phyloP scores from a whole-genome alignment of 2,329 filamentous ascomycete species.

The Pseudohalonectria lignicola region DNA sequence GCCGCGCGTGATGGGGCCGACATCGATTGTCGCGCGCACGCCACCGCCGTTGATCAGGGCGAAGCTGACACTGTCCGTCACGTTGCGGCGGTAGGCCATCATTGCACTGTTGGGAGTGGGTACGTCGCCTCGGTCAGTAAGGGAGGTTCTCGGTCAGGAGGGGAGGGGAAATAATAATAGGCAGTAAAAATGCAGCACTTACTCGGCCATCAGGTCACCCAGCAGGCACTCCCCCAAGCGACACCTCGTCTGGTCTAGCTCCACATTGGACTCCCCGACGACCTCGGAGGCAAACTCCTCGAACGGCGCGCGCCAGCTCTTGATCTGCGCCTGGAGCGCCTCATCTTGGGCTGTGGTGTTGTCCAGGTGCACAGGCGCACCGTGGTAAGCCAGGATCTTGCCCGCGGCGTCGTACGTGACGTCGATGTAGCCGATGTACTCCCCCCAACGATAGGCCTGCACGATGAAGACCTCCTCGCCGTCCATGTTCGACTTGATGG shows the following conservation, averaged over 20 bases:
- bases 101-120: conserved; percentile 40
- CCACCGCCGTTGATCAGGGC: conserved; percentile 55
- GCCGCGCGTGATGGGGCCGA: conserved; percentile 50
- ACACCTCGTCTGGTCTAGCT: conserved; percentile 49
- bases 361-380: conserved; percentile 52
- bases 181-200: conserved; percentile 7
- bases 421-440: conserved; percentile 58
- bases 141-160: too few species aligned
- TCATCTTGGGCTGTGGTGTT: conserved; percentile 48
- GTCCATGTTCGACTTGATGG: conserved; percentile 46
- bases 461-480: conserved; percentile 60
- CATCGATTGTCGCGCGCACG: conserved; percentile 51
- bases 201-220: conserved; percentile 43
- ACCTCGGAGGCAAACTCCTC: conserved; percentile 46
- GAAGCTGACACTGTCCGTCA: conserved; percentile 35
- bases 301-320: conserved; percentile 49
- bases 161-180: conserved; percentile 20
- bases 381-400: conserved; percentile 50
- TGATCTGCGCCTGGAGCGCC: conserved; percentile 44
- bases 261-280: conserved; percentile 41
- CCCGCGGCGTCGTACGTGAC: conserved; percentile 50
- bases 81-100: conserved; percentile 45
- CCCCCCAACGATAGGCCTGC: conserved; percentile 57
- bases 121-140: too few species aligned
- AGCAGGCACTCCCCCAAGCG: conserved; percentile 46